Conservation (phyloP, 768 basidiomycete genomes). For the Boletales sp. region DNA sequence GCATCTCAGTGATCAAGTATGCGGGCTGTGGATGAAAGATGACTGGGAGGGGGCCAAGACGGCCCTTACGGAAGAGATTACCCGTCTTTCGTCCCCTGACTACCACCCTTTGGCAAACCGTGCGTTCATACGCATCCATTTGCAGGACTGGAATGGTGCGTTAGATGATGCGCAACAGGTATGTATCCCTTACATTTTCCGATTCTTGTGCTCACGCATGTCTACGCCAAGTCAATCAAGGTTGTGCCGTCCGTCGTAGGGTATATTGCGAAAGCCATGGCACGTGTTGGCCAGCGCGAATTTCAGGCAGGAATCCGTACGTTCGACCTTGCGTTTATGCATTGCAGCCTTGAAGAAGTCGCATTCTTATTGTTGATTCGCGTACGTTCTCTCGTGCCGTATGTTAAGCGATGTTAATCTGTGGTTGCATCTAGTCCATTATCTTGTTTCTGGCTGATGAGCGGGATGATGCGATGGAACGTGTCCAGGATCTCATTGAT, state of each 20-base stretch:
- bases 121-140: constrained; percentile 8
- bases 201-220: neutral
- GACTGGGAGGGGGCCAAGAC: constrained; percentile 7
- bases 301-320: constrained; percentile 4
- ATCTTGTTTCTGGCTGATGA: constrained; percentile 9
- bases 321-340: constrained; percentile 14
- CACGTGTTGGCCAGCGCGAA: constrained; percentile 12
- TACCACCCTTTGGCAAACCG: constrained; percentile 4
- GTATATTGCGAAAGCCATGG: constrained; percentile 14
- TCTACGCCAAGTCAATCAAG: constrained; percentile 8
- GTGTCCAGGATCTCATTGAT: constrained; percentile 11
- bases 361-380: constrained; percentile 12
- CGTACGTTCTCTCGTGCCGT: neutral
- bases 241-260: constrained; percentile 8
- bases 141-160: constrained; percentile 7
- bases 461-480: constrained; percentile 11
- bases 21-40: constrained; percentile 5
- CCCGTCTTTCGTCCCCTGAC: neutral
- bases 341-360: constrained; percentile 5
- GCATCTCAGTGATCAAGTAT: neutral
- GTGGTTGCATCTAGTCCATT: constrained; percentile 1
- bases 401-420: neutral
- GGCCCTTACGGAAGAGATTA: constrained; percentile 7
- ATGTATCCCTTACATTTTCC: neutral
- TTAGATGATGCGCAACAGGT: constrained; percentile 10